Base-by-base conservation (phyloP, 108 stramenopile species). In the Mayamaea pseudoterrestris region DNA sequence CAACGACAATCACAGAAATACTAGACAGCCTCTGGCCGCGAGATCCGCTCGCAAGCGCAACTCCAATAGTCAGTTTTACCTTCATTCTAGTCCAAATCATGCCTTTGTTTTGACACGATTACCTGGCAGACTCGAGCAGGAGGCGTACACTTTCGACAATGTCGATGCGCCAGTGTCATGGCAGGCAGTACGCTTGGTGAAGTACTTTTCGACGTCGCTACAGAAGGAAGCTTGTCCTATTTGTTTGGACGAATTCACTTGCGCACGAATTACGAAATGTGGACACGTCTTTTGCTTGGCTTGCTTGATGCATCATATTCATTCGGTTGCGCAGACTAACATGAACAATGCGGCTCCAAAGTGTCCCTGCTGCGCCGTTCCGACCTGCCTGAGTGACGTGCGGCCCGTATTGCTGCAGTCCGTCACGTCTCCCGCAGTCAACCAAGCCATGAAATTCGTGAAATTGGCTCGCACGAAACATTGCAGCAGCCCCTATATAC, bases 251-350 rank as follows among this genome's bases (percentile, higher is more conserved):
- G 61, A 63, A 36, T 75, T 73, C 53, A 52, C 50, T 0, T 55
- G 57, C 25, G 55, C 80, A 1, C 59, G 73, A 24, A 80, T 87
- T 30, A 80, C 78, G 43, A 76, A 80, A 32, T 87, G 85, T 51
- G 80, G 85, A 8, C 85, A 87, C 58, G 44, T 35, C 37, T 86
- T 82, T 60, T 87, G 85, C 49, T 57, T 78, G 0, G 52, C 78
- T 0, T 87, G 85, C 44, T 45, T 82, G 4, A 27, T 87, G n/a
- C 72, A 69, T 5, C 80, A 83, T 40, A 55, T 78, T 7, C 63
- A 80, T 29, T 50, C 32, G 32, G 66, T 32, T 36, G 44, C 24
- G 44, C 56, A 1, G 36, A 32, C n/a, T 17, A 31, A 14, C 44
- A 61, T n/a, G 40, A 58, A 30, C 40, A 58, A 28, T 12, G 35